Percentiles rank a stretch among this genome's conserved stretches.
Evolutionary conservation across 176 grass and related monocot genomes (phyloP).

Genomic region (Oryza glumipatula): DNA sequence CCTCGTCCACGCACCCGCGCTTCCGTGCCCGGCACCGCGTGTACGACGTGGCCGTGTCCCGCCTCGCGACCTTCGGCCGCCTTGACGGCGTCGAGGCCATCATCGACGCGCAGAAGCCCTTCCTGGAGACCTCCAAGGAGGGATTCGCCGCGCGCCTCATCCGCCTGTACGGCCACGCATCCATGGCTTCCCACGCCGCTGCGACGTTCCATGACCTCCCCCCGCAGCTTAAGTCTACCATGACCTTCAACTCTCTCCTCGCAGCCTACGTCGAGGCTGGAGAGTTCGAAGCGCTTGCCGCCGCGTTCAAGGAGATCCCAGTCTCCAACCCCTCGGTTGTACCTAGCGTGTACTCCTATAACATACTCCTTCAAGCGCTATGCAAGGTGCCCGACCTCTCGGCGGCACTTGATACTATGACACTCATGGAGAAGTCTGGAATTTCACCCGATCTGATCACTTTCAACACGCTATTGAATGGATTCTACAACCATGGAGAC

Average conservation of each 20-base stretch:
- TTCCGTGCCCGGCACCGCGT: constrained; percentile 56
- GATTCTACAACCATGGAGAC: constrained; percentile 34
- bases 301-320: constrained; percentile 52
- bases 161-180: constrained; percentile 58
- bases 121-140: constrained; percentile 37
- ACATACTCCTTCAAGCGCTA: constrained; percentile 49
- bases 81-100: constrained; percentile 49
- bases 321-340: constrained; percentile 38
- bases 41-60: constrained; percentile 49
- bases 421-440: constrained; percentile 57
- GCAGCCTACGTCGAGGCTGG: not conserved
- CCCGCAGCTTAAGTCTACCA: constrained; percentile 25
- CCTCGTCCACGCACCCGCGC: constrained; percentile 27
- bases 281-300: constrained; percentile 30
- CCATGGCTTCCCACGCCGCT: constrained; percentile 55
- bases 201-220: constrained; percentile 50
- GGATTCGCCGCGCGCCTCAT: constrained; percentile 59
- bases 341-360: constrained; percentile 54
- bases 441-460: constrained; percentile 37
- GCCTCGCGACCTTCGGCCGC: constrained; percentile 46
- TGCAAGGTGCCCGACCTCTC: constrained; percentile 53
- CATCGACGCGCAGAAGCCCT: constrained; percentile 61
- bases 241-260: constrained; percentile 56
- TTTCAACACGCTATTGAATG: constrained; percentile 59
- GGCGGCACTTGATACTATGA: constrained; percentile 43